phyloP scores from a whole-genome alignment of 2,329 filamentous ascomycete genomes.

The Colletotrichum lentis region DNA sequence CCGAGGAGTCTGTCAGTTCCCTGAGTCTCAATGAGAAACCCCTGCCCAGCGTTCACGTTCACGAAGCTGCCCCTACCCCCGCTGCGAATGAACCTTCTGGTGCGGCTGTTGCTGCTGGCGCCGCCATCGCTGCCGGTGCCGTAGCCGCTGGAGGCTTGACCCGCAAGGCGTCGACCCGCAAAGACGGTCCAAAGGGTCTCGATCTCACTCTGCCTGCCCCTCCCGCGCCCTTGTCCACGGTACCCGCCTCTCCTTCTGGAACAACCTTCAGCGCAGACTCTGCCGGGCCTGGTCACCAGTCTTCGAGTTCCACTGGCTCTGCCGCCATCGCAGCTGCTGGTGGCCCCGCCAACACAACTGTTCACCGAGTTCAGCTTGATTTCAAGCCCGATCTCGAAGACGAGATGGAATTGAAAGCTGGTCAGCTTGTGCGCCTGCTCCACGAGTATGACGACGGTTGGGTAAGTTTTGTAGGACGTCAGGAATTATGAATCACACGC shows the following conservation, averaged over 20 bases:
- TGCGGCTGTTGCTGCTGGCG: conserved; percentile 41
- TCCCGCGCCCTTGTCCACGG: conserved; percentile 44
- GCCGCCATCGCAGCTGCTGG: conserved; percentile 70
- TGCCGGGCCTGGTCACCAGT: conserved; percentile 57
- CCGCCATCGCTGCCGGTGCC: conserved; percentile 46
- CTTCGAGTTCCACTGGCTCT: conserved; percentile 58
- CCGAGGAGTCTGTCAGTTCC: conserved; percentile 49
- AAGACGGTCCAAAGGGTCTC: conserved; percentile 58
- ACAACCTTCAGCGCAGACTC: conserved; percentile 70
- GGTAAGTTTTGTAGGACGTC: conserved; percentile 66
- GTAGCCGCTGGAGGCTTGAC: conserved; percentile 51
- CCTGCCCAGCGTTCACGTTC: conserved; percentile 16
- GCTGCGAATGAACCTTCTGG: conserved; percentile 34
- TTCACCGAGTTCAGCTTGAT: conserved; percentile 93
- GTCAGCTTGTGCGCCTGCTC: conserved; percentile 85
- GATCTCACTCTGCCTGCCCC: conserved; percentile 61
- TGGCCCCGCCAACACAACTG: conserved; percentile 67
- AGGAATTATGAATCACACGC: conserved; percentile 25
- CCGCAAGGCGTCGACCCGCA: conserved; percentile 66
- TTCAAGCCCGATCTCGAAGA: conserved; percentile 94
- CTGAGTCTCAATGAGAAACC: conserved; percentile 47
- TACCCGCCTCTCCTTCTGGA: conserved; percentile 67
- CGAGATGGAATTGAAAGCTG: conserved; percentile 82
- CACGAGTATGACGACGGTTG: conserved; percentile 99
- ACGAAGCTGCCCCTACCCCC: conserved; percentile 3